Evolutionary conservation across 306 rosid genomes (phyloP), one percentile per base, ranked within the genome.

Genomic region (Castanea mollissima): DNA sequence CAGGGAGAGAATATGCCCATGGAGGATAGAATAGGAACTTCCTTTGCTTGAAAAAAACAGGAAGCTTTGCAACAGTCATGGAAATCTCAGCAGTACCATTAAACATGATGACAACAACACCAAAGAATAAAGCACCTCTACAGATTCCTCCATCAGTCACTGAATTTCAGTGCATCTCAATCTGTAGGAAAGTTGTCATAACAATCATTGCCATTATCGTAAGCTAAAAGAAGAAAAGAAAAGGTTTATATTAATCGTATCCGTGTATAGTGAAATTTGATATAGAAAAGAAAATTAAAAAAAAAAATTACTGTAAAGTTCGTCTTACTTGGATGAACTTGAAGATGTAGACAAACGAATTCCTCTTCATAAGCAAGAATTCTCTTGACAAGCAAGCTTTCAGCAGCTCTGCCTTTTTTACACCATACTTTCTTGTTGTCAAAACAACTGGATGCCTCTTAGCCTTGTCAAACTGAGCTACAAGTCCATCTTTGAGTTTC

Each of bases 1-100:
- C 15, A 3, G 94, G 91, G 64, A 90, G 84, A 27, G 90, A 86
- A 83, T 88, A 88, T 15, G 89, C 79, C 92, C 94, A 88, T 27
- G 92, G 55, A 32, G 92, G 94, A 81, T 81, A 90, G 79, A 90
- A 87, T 35, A 85, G 60, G 56, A 77, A 89, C 49, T 90, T 90
- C 51, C 94, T 32, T 82, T 88, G 94, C 85, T 90, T 90, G 88
- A 83, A 88, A 74, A 90, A 88, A 81, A 85, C 80, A 5, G 91
- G 92, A 80, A 90, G 88, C 77, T 83, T 88, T 31, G 75, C 83
- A 73, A 80, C 78, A n/a, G 89, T 77, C 86, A 90, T 75, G 59
- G 87, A 73, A 29, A 87, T 51, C 82, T 90, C 94, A 21, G 83
- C 41, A 78, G 77, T 76, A 55, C 92, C 94, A 81, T 85, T 88